phyloP scores from a whole-genome alignment of 1,284 basidiomycete genomes.

The Lentinula novae-zelandiae region DNA sequence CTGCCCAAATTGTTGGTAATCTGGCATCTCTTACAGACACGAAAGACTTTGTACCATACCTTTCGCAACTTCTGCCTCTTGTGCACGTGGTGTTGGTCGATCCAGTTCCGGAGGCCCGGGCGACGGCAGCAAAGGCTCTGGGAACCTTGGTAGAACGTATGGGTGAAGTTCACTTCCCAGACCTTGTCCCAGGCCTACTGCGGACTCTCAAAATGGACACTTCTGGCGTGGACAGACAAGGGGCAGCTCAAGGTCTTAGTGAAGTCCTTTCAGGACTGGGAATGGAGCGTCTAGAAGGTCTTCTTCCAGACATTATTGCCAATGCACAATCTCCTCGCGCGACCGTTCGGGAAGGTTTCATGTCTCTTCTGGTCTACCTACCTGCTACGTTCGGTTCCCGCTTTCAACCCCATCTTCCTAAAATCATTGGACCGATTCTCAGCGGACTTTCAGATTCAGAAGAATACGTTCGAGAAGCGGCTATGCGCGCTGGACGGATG shows the following conservation, averaged over 20 bases:
- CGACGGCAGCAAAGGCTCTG: constrained; percentile 96
- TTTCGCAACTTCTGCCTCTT: constrained; percentile 84
- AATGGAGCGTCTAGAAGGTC: constrained; percentile 93
- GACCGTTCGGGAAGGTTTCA: constrained; percentile 97
- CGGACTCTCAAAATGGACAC: constrained; percentile 91
- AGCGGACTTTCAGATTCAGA: constrained; percentile 91
- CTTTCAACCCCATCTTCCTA: constrained; percentile 94
- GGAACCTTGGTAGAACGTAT: constrained; percentile 96
- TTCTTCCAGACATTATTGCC: constrained; percentile 91
- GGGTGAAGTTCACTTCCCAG: constrained; percentile 94
- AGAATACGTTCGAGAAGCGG: constrained; percentile 93
- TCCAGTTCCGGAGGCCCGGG: constrained; percentile 95
- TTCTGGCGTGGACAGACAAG: constrained; percentile 94
- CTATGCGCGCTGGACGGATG: constrained; percentile 99
- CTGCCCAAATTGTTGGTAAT: constrained; percentile 96
- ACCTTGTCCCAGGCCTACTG: constrained; percentile 89
- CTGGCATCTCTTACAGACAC: constrained; percentile 92
- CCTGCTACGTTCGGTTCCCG: constrained; percentile 95
- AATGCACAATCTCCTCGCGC: constrained; percentile 88
- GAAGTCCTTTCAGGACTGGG: constrained; percentile 96
- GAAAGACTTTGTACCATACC: constrained; percentile 96
- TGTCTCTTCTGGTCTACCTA: constrained; percentile 94
- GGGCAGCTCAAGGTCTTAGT: constrained; percentile 95
- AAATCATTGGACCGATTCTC: constrained; percentile 93
- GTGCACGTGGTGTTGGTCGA: constrained; percentile 92